These are phyloP conservation scores for Dentipellis fragilis DNA, from an alignment of 768 basidiomycete species.

Conservation along the genomic window DNA sequence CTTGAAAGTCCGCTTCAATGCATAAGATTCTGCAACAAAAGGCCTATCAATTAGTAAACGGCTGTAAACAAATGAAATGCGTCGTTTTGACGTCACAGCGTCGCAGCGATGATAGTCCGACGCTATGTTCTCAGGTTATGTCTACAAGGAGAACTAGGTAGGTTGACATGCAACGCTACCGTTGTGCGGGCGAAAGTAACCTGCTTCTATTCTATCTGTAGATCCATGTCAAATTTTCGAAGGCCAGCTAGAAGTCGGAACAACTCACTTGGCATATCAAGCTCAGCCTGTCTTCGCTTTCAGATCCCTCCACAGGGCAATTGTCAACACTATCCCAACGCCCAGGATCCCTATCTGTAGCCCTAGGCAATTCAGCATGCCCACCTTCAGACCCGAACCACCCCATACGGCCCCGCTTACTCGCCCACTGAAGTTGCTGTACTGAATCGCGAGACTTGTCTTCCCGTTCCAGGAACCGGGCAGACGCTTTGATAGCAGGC, in stretches of 20 bases:
- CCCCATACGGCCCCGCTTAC: constrained; percentile 62
- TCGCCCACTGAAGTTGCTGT: constrained; percentile 58
- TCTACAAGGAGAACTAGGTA: too few species aligned
- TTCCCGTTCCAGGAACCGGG: constrained; percentile 51
- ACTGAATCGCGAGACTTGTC: constrained; percentile 54
- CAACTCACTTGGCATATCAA: neutral
- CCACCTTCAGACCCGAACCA: constrained; percentile 47
- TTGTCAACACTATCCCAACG: constrained; percentile 43
- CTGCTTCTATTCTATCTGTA: too few species aligned
- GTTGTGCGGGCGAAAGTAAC: too few species aligned
- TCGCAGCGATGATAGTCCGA: too few species aligned
- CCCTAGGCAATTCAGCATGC: constrained; percentile 51
- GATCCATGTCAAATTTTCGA: neutral
- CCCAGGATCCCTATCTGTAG: constrained; percentile 52
- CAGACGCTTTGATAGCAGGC: constrained; percentile 58
- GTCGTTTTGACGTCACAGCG: too few species aligned
- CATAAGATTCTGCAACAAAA: too few species aligned
- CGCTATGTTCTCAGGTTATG: too few species aligned
- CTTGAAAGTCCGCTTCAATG: too few species aligned
- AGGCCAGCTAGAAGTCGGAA: neutral
- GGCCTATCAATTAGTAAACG: too few species aligned
- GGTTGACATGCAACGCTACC: too few species aligned
- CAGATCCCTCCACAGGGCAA: constrained; percentile 48
- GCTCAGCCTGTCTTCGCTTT: constrained; percentile 54
- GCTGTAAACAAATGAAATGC: too few species aligned